Base-by-base conservation (phyloP, 345 rosid genomes). In the Moricandia arvensis region DNA sequence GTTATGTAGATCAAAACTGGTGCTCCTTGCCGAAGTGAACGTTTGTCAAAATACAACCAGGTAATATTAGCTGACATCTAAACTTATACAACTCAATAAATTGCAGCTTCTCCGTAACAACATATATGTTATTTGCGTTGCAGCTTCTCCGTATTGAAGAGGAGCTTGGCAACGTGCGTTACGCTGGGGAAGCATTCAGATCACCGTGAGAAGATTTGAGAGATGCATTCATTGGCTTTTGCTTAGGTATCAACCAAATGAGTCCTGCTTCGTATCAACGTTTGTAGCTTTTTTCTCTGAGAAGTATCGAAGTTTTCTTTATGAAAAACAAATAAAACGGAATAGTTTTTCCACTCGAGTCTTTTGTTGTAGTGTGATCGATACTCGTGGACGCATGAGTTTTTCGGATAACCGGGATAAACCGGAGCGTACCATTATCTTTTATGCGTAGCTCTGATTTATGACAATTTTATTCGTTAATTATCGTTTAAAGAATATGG, bases 71-170 rank as follows among this genome's bases (percentile, higher is more conserved):
- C 60, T 55, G 29, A 60, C 31, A 71, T 26, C 62, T 8, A 58
- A 58, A 57, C 41, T 59, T 58, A 17, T 49, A 27, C 72, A n/a
- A 18, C 29, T 55, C 3, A 7, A 12, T 53, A 53, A 65, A 74
- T n/a, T n/a, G n/a, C n/a, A n/a, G n/a, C n/a, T n/a, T n/a, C n/a
- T n/a, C n/a, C n/a, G n/a, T n/a, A n/a, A n/a, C n/a, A n/a, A n/a
- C n/a, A n/a, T n/a, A n/a, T n/a, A n/a, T n/a, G n/a, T n/a, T n/a
- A n/a, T n/a, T n/a, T n/a, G n/a, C n/a, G n/a, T n/a, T n/a, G n/a
- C n/a, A n/a, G 98, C 99, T 95, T 73, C 90, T 90, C 43, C 98
- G 99, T 77, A 90, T 90, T 6, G 99, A 95, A 78, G 98, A 95
- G 86, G 99, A 93, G 51, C 98, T 93, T 1, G 94, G 90, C 69